Conservation (phyloP, 2,329 filamentous ascomycete genomes). For the Phoma sp. region DNA sequence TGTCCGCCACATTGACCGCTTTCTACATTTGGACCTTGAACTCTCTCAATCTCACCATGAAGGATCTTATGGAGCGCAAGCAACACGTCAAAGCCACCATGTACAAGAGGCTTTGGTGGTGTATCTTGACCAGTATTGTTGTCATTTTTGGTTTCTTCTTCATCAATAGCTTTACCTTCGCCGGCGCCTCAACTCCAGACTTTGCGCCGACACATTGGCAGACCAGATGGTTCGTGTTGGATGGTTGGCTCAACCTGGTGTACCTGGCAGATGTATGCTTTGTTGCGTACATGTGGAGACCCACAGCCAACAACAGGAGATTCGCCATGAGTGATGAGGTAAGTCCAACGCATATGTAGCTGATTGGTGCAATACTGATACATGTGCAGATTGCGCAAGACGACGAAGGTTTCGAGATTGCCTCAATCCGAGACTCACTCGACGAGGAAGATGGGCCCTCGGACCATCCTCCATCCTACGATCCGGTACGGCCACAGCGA, state of each 20-base stretch:
- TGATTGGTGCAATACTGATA: conserved; percentile 36
- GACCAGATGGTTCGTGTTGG: conserved; percentile 93
- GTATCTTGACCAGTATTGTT: conserved; percentile 87
- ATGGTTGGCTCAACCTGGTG: conserved; percentile 96
- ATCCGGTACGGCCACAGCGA: conserved; percentile 45
- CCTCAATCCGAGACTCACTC: conserved; percentile 79
- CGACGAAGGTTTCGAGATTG: conserved; percentile 97
- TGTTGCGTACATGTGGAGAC: conserved; percentile 94
- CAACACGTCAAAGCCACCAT: conserved; percentile 92
- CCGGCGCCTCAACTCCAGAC: conserved; percentile 80
- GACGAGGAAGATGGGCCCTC: conserved; percentile 65
- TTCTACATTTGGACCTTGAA: conserved; percentile 99
- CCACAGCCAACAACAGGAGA: conserved; percentile 92
- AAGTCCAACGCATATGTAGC: conserved; percentile 30
- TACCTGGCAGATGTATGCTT: conserved; percentile 94
- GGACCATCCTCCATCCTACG: conserved; percentile 48
- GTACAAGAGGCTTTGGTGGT: conserved; percentile 99
- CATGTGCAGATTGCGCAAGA: conserved; percentile 80
- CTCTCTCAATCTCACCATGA: conserved; percentile 91
- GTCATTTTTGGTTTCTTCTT: conserved; percentile 99
- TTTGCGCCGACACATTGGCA: conserved; percentile 98
- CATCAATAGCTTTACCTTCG: conserved; percentile 95
- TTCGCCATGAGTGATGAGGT: conserved; percentile 99
- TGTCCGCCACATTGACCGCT: conserved; percentile 89
- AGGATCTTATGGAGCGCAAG: conserved; percentile 92